phyloP scores from a whole-genome alignment of 2,329 filamentous ascomycete species.

The Sarocladiaceae sp. region DNA sequence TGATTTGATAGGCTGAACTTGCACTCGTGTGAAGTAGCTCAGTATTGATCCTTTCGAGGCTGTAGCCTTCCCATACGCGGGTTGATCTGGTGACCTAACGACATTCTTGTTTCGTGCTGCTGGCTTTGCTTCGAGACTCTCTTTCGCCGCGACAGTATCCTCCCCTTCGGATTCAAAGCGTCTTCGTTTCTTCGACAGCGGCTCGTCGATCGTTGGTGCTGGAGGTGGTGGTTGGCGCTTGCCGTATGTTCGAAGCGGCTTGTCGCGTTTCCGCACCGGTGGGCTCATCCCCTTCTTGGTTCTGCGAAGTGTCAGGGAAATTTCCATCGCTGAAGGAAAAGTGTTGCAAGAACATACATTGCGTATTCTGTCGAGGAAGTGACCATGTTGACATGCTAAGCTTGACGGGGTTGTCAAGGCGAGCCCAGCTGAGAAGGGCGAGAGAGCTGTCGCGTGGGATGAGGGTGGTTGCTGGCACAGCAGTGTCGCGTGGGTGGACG shows the following conservation, averaged over 20 bases:
- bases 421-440: no score
- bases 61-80: not conserved
- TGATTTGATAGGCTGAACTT: not conserved
- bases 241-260: conserved; percentile 34
- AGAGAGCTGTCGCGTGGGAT: not conserved
- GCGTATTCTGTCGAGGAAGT: conserved; percentile 23
- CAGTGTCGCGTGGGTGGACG: no score
- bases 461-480: not conserved
- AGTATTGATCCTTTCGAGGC: conserved; percentile 30
- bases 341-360: conserved; percentile 16
- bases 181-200: conserved; percentile 20
- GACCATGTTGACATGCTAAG: conserved; percentile 14
- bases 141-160: not conserved
- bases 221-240: conserved; percentile 23
- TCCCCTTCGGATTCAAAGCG: not conserved
- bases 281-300: conserved; percentile 22
- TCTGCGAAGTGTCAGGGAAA: conserved; percentile 18
- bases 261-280: conserved; percentile 22
- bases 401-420: not conserved
- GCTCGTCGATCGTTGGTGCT: conserved; percentile 19
- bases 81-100: no score
- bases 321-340: not conserved
- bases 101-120: not conserved
- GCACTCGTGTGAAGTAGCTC: conserved; percentile 33
- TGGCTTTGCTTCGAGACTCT: not conserved